Evolutionary conservation across 2,329 filamentous ascomycete species (phyloP).

Genomic region (Teratosphaeria pseudoeucalypti): DNA sequence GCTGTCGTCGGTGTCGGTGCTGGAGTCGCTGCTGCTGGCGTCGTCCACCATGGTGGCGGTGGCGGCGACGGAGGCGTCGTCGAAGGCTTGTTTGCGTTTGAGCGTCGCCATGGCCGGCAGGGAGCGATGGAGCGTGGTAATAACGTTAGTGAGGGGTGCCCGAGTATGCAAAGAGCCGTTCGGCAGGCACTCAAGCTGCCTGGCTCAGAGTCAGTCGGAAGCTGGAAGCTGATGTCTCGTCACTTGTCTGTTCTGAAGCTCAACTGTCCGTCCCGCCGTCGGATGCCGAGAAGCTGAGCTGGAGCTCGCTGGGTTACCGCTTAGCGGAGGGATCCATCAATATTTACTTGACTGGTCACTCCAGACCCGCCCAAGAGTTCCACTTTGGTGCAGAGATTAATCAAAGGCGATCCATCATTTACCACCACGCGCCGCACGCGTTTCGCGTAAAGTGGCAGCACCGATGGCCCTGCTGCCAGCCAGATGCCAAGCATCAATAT

Average conservation of each 20-base stretch:
- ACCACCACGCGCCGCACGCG: not conserved
- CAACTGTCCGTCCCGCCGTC: not conserved
- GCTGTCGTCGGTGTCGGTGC: not conserved
- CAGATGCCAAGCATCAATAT: not conserved
- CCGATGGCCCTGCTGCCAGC: not conserved
- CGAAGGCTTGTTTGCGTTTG: not conserved
- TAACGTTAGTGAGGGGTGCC: not conserved
- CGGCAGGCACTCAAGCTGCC: not conserved
- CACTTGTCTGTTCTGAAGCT: no score
- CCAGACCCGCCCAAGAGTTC: no score
- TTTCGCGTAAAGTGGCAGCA: not conserved
- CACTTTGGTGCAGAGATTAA: no score
- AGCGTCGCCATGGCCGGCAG: not conserved
- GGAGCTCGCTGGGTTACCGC: not conserved
- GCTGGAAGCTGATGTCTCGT: not conserved
- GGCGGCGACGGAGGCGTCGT: not conserved
- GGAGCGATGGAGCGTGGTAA: not conserved
- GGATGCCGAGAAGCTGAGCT: not conserved
- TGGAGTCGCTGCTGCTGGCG: not conserved
- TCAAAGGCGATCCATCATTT: not conserved
- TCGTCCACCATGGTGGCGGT: not conserved
- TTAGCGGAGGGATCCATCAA: not conserved
- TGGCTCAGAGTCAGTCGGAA: not conserved
- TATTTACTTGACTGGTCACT: not conserved
- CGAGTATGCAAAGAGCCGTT: not conserved